phyloP scores from a whole-genome alignment of 768 basidiomycete species.

The Mrakia frigida region DNA sequence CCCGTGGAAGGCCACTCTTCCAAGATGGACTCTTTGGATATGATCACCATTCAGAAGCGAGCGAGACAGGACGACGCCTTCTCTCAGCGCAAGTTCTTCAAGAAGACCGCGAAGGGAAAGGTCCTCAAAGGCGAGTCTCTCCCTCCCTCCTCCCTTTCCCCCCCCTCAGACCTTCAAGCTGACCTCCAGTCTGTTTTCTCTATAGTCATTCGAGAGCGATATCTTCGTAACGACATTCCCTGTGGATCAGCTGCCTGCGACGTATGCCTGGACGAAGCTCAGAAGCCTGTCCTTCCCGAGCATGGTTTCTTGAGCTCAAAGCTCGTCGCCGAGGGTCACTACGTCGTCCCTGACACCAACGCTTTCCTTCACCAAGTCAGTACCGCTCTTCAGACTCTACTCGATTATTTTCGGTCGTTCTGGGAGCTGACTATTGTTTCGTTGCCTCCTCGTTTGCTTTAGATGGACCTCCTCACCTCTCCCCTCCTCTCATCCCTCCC shows the following conservation, averaged over 20 bases:
- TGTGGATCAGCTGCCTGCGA: slow-evolving; percentile 73
- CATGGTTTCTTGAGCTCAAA: slow-evolving; percentile 49
- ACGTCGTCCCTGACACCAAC: slow-evolving; percentile 88
- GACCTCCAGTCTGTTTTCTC: background rate
- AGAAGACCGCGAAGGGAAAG: slow-evolving; percentile 88
- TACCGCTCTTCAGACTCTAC: slow-evolving; percentile 1
- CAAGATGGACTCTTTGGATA: slow-evolving; percentile 13
- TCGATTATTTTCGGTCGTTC: background rate
- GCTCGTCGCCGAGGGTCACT: slow-evolving; percentile 51
- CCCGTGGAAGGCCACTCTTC: background rate
- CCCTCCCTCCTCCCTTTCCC: background rate
- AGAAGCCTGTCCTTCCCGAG: slow-evolving; percentile 54
- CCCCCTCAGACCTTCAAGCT: background rate
- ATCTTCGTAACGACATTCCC: slow-evolving; percentile 82
- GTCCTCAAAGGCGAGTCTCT: slow-evolving; percentile 72
- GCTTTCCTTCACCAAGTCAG: slow-evolving; percentile 81
- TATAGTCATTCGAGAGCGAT: slow-evolving; percentile 83
- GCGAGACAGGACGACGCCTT: slow-evolving; percentile 41
- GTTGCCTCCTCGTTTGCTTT: slow-evolving; percentile 6
- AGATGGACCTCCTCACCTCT: slow-evolving; percentile 94
- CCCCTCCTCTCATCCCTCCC: slow-evolving; percentile 62
- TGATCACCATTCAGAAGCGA: slow-evolving; percentile 45
- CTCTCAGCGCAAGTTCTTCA: slow-evolving; percentile 85
- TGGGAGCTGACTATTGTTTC: slow-evolving; percentile 21
- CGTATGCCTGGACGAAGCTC: slow-evolving; percentile 49